Evolutionary conservation across 805 yeast genomes (phyloP).

Genomic region (Monosporozyma unispora): DNA sequence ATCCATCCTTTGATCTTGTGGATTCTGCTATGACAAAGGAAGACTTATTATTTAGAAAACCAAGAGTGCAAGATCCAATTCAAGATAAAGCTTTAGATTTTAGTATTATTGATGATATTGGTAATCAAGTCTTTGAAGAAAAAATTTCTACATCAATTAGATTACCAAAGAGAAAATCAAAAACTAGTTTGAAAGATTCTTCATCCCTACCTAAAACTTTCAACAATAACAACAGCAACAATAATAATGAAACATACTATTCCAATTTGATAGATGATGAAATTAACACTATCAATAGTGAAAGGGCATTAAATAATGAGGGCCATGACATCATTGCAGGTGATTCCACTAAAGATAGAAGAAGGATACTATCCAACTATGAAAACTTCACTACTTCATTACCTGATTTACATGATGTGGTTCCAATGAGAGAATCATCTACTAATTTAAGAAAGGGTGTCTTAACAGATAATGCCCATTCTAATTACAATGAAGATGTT

Average conservation of each 20-base stretch:
- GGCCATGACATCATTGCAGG: not conserved
- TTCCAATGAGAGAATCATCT: conserved; percentile 27
- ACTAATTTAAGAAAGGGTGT: conserved; percentile 2
- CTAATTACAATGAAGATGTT: not conserved
- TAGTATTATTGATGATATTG: conserved; percentile 29
- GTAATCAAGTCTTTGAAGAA: conserved; percentile 27
- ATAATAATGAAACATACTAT: not conserved
- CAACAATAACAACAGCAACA: conserved; percentile 6
- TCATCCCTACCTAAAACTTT: conserved; percentile 25
- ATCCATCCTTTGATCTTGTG: conserved; percentile 23
- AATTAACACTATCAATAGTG: not conserved
- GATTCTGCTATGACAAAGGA: conserved; percentile 26
- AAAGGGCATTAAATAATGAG: not conserved
- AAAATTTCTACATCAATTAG: conserved; percentile 27
- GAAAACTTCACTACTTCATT: conserved; percentile 30
- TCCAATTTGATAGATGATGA: not conserved
- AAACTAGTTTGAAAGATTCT: conserved; percentile 12
- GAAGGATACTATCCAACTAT: not conserved
- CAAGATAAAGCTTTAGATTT: conserved; percentile 21
- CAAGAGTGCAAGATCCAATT: conserved; percentile 10
- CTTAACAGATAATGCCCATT: not conserved
- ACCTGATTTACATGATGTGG: conserved; percentile 32
- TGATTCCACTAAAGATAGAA: not conserved
- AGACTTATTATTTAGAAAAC: conserved; percentile 26
- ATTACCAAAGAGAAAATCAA: conserved; percentile 28